These are phyloP conservation scores for Fusarium cyanostomum DNA, from an alignment of 2,329 filamentous ascomycete species.

Conservation along the genomic window DNA sequence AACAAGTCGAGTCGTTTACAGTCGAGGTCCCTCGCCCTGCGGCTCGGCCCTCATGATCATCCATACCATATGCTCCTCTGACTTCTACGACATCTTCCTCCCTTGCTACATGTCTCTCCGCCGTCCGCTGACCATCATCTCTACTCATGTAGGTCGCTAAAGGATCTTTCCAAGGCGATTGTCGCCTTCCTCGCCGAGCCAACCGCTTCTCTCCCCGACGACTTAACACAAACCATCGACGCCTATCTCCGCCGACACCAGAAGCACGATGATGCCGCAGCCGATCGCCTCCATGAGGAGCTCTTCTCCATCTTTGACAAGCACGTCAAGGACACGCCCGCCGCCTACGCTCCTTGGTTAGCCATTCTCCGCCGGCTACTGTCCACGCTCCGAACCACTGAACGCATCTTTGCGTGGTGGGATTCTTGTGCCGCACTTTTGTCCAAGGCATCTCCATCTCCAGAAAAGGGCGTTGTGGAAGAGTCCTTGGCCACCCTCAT, in stretches of 20 bases:
- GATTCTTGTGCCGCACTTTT: constrained; percentile 54
- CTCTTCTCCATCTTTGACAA: constrained; percentile 73
- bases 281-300: constrained; percentile 79
- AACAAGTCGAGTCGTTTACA: constrained; percentile 4
- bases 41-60: constrained; percentile 24
- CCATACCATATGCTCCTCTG: constrained; percentile 25
- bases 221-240: constrained; percentile 69
- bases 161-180: constrained; percentile 69
- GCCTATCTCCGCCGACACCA: constrained; percentile 74
- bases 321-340: constrained; percentile 64
- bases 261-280: constrained; percentile 71
- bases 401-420: constrained; percentile 77
- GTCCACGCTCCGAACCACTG: constrained; percentile 69
- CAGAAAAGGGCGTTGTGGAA: constrained; percentile 70
- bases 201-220: constrained; percentile 71
- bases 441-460: constrained; percentile 63
- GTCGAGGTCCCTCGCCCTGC: constrained; percentile 18
- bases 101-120: constrained; percentile 9
- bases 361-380: constrained; percentile 71
- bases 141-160: constrained; percentile 59
- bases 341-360: constrained; percentile 74
- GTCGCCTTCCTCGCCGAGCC: constrained; percentile 59
- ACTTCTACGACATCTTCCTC: constrained; percentile 18
- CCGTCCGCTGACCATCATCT: constrained; percentile 32
- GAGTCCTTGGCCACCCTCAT: constrained; percentile 73